A percentile compares a stretch with the other conserved stretches of the same genome.
Evolutionary conservation across 2,329 filamentous ascomycete species (phyloP).

Genomic region (Pseudogymnoascus sp.): DNA sequence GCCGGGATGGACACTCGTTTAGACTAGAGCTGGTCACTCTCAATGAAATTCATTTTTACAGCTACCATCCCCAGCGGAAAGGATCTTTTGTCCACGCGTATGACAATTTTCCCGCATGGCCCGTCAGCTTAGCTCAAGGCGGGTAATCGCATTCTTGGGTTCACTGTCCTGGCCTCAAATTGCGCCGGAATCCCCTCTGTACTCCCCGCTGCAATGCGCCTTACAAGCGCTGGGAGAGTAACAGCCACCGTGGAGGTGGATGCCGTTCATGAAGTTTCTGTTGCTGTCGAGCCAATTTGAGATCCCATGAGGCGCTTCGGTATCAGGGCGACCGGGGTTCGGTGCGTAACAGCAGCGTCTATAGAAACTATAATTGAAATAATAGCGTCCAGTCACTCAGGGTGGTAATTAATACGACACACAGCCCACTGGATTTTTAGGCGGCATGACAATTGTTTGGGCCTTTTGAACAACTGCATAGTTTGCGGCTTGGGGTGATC

Average conservation of each 20-base stretch:
- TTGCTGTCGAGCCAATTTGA: too few species aligned
- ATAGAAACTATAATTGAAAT: too few species aligned
- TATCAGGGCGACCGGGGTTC: too few species aligned
- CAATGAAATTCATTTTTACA: background rate
- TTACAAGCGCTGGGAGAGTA: background rate
- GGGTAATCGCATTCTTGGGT: background rate
- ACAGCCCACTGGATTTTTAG: background rate
- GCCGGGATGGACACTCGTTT: background rate
- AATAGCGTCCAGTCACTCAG: too few species aligned
- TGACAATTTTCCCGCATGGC: background rate
- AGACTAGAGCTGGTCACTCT: background rate
- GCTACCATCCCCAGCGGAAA: background rate
- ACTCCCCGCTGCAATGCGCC: background rate
- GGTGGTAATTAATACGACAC: too few species aligned
- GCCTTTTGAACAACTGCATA: background rate
- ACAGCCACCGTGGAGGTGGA: background rate
- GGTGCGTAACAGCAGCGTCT: too few species aligned
- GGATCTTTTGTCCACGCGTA: background rate
- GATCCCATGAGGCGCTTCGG: background rate
- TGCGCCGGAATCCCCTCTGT: background rate
- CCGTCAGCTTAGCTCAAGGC: background rate
- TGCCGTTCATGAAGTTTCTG: background rate
- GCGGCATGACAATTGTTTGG: background rate
- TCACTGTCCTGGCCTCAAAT: background rate
- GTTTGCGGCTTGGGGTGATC: background rate